Percentiles rank a stretch among this genome's conserved stretches.
These are phyloP conservation scores for Sporothrix brunneoviolacea DNA, from an alignment of 2,329 filamentous ascomycete genomes.

Conservation along the genomic window DNA sequence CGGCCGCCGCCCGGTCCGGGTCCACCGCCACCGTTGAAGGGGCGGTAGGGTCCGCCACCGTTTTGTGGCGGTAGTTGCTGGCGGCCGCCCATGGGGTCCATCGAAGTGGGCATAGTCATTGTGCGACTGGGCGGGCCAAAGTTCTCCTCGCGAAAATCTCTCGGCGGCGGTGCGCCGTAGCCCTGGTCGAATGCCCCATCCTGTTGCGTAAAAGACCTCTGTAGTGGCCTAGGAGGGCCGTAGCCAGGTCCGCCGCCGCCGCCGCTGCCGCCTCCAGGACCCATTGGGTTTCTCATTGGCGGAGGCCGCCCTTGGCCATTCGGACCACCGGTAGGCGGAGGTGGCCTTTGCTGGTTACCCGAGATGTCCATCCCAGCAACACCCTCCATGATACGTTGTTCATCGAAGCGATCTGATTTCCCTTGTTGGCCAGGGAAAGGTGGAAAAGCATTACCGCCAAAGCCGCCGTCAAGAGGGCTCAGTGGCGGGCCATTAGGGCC, in stretches of 20 bases:
- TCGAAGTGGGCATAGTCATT: constrained; percentile 52
- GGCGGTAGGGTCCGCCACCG: constrained; percentile 20
- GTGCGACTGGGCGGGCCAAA: constrained; percentile 51
- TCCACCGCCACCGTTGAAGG: constrained; percentile 33
- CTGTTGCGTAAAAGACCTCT: constrained; percentile 20
- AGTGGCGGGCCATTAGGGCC: constrained; percentile 25
- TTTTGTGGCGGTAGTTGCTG: constrained; percentile 33
- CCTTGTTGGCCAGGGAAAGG: constrained; percentile 35
- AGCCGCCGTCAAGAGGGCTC: constrained; percentile 27
- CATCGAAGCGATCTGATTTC: constrained; percentile 34
- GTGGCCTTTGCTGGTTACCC: constrained; percentile 21
- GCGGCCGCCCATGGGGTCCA: constrained; percentile 36
- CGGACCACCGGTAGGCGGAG: constrained; percentile 1
- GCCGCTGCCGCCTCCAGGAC: constrained; percentile 21
- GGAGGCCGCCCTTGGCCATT: constrained; percentile 11
- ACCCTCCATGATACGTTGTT: constrained; percentile 33
- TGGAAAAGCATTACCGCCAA: constrained; percentile 36
- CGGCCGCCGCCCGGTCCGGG: constrained; percentile 24
- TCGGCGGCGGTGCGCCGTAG: constrained; percentile 24
- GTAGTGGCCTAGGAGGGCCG: constrained; percentile 18
- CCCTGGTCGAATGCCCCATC: constrained; percentile 24
- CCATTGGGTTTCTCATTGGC: constrained; percentile 28
- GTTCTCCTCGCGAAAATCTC: constrained; percentile 32
- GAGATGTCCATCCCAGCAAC: constrained; percentile 37
- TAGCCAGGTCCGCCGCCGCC: constrained; percentile 17